Evolutionary conservation across 139 green algal species (phyloP).

Genomic region (Yamagishiella unicocca): DNA sequence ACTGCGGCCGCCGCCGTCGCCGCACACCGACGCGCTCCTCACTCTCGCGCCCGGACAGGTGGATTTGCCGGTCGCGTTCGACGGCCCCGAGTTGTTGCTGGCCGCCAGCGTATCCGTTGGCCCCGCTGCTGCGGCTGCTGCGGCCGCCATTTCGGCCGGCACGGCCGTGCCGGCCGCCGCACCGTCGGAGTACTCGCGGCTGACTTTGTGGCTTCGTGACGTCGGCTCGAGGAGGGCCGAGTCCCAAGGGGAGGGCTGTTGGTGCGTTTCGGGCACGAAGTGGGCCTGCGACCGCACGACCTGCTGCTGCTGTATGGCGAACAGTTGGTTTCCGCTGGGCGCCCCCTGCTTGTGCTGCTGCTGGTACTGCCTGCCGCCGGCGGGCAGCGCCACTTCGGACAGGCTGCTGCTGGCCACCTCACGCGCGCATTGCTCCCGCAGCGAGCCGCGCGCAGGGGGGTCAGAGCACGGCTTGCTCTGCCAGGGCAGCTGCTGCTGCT

Average conservation of each 20-base stretch:
- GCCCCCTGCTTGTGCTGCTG: neutral
- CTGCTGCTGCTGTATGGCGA: neutral
- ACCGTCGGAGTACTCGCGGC: too few species aligned
- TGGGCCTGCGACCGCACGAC: neutral
- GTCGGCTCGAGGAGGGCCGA: too few species aligned
- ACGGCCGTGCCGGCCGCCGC: too few species aligned
- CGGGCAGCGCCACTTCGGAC: neutral
- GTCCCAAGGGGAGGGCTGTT: neutral
- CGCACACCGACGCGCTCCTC: neutral
- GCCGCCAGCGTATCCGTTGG: neutral
- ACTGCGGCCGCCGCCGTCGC: neutral
- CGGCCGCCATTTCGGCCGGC: neutral
- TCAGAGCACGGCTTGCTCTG: neutral
- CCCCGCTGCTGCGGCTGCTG: neutral
- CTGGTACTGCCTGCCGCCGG: neutral
- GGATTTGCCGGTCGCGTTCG: neutral
- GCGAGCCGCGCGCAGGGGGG: too few species aligned
- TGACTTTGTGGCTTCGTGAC: too few species aligned
- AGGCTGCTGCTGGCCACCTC: neutral
- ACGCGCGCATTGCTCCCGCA: neutral
- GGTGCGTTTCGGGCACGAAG: too few species aligned
- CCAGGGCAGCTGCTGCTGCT: constrained; percentile 4
- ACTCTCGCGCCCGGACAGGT: neutral
- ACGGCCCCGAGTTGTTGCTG: neutral
- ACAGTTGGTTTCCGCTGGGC: neutral